These are phyloP conservation scores for Paramarasmius palmivorus DNA, from an alignment of 1,284 basidiomycete species.

Conservation along the genomic window DNA sequence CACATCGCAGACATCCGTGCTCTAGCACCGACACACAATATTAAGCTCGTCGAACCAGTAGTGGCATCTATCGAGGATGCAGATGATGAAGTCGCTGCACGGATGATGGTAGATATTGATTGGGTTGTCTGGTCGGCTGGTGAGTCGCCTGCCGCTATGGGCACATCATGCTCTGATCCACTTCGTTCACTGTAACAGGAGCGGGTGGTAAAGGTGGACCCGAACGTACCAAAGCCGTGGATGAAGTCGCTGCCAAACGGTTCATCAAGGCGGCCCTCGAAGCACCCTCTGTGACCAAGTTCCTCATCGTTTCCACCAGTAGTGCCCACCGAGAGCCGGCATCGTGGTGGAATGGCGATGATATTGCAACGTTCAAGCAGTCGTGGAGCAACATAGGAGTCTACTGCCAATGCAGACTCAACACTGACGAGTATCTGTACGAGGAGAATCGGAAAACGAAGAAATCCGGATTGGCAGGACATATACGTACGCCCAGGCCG, in stretches of 20 bases:
- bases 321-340: slow-evolving; percentile 49
- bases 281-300: slow-evolving; percentile 14
- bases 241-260: slow-evolving; percentile 60
- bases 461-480: slow-evolving; percentile 11
- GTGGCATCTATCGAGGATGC: slow-evolving; percentile 15
- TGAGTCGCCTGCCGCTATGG: background rate
- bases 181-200: slow-evolving; percentile 48
- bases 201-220: slow-evolving; percentile 68
- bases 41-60: slow-evolving; percentile 10
- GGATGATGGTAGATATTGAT: slow-evolving; percentile 13
- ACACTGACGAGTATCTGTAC: slow-evolving; percentile 69
- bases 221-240: slow-evolving; percentile 67
- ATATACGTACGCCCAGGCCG: slow-evolving; percentile 57
- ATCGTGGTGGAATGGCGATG: slow-evolving; percentile 42
- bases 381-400: slow-evolving; percentile 41
- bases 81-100: slow-evolving; percentile 11
- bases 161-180: background rate
- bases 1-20: slow-evolving; percentile 47
- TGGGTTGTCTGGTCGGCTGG: slow-evolving; percentile 17
- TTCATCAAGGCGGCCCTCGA: slow-evolving; percentile 14
- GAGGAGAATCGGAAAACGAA: slow-evolving; percentile 32
- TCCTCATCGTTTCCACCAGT: slow-evolving; percentile 60
- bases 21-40: slow-evolving; percentile 8
- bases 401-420: slow-evolving; percentile 68
- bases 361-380: slow-evolving; percentile 44